These are phyloP conservation scores for Metschnikowia hibisci DNA, from an alignment of 805 yeast genomes.

Conservation along the genomic window DNA sequence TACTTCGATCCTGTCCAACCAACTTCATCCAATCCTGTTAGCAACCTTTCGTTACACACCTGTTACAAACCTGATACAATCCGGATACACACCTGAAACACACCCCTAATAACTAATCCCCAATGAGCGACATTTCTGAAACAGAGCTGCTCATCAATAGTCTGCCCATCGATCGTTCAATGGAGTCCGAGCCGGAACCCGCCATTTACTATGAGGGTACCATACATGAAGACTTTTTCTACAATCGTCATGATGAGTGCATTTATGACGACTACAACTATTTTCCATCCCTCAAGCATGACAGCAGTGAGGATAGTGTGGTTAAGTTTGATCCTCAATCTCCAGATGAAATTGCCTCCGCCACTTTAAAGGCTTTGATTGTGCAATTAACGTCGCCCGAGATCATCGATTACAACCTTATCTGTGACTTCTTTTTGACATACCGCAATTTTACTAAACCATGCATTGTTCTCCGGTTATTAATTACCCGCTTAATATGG, in stretches of 20 bases:
- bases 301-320: conserved; percentile 12
- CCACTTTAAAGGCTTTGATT: conserved; percentile 44
- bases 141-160: not conserved
- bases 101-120: not conserved
- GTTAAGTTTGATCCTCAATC: conserved; percentile 35
- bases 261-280: conserved; percentile 34
- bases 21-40: too few species aligned
- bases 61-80: not conserved
- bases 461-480: conserved; percentile 53
- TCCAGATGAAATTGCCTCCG: conserved; percentile 33
- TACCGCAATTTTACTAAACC: conserved; percentile 67
- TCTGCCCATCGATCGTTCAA: not conserved
- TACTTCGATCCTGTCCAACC: too few species aligned
- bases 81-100: conserved; percentile 1
- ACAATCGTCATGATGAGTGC: conserved; percentile 35
- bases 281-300: conserved; percentile 29
- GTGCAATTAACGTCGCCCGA: conserved; percentile 69
- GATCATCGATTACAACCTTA: conserved; percentile 67
- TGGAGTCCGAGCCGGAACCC: conserved; percentile 6
- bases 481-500: conserved; percentile 71
- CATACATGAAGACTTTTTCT: conserved; percentile 19
- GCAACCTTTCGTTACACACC: too few species aligned
- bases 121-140: not conserved
- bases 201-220: conserved; percentile 11
- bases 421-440: conserved; percentile 84